phyloP scores from a whole-genome alignment of 2,329 filamentous ascomycete genomes.

The Aspergillus aculeatus region DNA sequence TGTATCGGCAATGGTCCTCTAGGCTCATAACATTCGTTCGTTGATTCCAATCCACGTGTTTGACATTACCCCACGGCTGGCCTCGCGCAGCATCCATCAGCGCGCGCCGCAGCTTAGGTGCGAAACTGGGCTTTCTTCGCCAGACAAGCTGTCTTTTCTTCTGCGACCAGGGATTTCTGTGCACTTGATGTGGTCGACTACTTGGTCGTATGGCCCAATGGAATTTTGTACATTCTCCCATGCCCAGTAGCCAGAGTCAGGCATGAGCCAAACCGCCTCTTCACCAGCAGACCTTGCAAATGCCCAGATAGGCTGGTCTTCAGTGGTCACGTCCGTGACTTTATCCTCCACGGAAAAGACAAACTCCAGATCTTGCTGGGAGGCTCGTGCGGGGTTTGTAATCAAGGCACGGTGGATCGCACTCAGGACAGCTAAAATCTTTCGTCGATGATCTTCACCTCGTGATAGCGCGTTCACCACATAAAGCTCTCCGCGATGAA shows the following conservation, averaged over 20 bases:
- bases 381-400: slow-evolving; percentile 32
- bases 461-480: slow-evolving; percentile 30
- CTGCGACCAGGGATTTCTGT: slow-evolving; percentile 30
- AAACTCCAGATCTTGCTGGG: slow-evolving; percentile 49
- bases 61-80: slow-evolving; percentile 50
- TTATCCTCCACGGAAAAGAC: slow-evolving; percentile 46
- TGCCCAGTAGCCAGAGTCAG: slow-evolving; percentile 54
- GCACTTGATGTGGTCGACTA: slow-evolving; percentile 32
- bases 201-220: slow-evolving; percentile 39
- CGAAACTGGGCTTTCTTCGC: slow-evolving; percentile 48
- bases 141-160: slow-evolving; percentile 49
- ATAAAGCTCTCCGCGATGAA: slow-evolving; percentile 34
- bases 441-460: slow-evolving; percentile 39
- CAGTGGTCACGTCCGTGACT: slow-evolving; percentile 43
- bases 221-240: slow-evolving; percentile 43
- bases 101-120: slow-evolving; percentile 41
- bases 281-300: slow-evolving; percentile 42
- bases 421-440: slow-evolving; percentile 45
- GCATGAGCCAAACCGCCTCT: slow-evolving; percentile 50
- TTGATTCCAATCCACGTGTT: slow-evolving; percentile 41
- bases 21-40: slow-evolving; percentile 48
- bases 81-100: slow-evolving; percentile 41
- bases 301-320: slow-evolving; percentile 43
- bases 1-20: slow-evolving; percentile 54
- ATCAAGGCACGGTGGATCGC: slow-evolving; percentile 51